Percentiles rank a stretch among this genome's conserved stretches.
phyloP scores from a whole-genome alignment of 345 rosid species.

The Linum lewisii region DNA sequence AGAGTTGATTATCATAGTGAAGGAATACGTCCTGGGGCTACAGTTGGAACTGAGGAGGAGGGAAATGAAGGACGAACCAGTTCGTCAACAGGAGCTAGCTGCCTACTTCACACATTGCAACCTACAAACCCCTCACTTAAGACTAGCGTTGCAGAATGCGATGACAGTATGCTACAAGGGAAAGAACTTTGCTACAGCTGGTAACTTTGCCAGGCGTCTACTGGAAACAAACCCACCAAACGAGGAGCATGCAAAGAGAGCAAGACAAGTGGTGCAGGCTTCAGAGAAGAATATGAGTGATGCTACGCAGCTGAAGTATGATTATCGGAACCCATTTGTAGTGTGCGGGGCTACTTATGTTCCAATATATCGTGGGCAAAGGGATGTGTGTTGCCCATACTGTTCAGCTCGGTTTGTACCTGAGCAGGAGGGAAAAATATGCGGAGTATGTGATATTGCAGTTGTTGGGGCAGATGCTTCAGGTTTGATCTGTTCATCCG shows the following conservation, averaged over 20 bases:
- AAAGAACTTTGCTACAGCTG: constrained; percentile 71
- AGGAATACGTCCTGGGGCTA: constrained; percentile 81
- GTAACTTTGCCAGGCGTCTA: constrained; percentile 70
- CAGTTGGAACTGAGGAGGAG: constrained; percentile 80
- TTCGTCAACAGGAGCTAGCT: constrained; percentile 91
- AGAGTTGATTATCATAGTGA: constrained; percentile 57
- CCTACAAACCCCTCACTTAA: constrained; percentile 74
- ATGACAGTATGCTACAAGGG: constrained; percentile 75
- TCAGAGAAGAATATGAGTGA: constrained; percentile 75
- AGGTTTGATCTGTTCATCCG: constrained; percentile 80
- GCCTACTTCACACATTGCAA: constrained; percentile 96
- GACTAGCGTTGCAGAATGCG: constrained; percentile 70
- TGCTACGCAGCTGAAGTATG: constrained; percentile 58
- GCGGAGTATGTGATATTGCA: constrained; percentile 72
- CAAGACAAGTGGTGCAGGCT: constrained; percentile 74
- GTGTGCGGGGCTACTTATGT: constrained; percentile 84
- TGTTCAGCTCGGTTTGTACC: constrained; percentile 80
- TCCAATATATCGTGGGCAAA: constrained; percentile 89
- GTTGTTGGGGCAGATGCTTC: constrained; percentile 94
- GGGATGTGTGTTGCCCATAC: constrained; percentile 76
- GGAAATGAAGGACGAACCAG: constrained; percentile 57
- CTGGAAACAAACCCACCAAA: constrained; percentile 68
- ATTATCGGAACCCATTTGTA: constrained; percentile 89
- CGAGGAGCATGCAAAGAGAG: constrained; percentile 69
- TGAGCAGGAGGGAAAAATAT: constrained; percentile 55